phyloP scores from a whole-genome alignment of 345 rosid genomes.

The Abelmoschus esculentus region DNA sequence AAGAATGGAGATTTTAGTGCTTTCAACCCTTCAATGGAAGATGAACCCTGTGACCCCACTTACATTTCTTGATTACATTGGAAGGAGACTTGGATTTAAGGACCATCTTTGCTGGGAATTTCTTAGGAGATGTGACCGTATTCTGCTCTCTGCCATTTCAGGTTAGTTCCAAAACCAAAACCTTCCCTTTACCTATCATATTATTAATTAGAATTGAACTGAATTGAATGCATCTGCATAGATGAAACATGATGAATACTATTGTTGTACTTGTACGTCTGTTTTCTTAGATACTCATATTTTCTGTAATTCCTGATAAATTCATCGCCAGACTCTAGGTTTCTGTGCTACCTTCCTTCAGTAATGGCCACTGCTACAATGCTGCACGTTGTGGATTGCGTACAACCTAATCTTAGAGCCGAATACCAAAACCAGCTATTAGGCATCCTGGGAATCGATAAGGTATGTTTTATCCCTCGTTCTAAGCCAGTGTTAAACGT shows the following conservation, averaged over 20 bases:
- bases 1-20: conserved; percentile 66
- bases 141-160: conserved; percentile 38
- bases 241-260: neutral
- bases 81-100: conserved; percentile 56
- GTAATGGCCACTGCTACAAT: conserved; percentile 52
- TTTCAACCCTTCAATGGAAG: conserved; percentile 68
- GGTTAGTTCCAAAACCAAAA: conserved; percentile 23
- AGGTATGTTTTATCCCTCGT: conserved; percentile 23
- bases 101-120: conserved; percentile 46
- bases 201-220: neutral
- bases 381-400: conserved; percentile 37
- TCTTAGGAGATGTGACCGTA: conserved; percentile 40
- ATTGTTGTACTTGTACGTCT: neutral
- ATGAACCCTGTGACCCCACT: conserved; percentile 70
- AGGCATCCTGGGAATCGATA: conserved; percentile 39
- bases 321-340: conserved; percentile 40
- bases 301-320: neutral
- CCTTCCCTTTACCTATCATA: neutral
- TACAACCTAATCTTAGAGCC: conserved; percentile 31
- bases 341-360: conserved; percentile 40
- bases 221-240: neutral
- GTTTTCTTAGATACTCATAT: neutral
- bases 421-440: conserved; percentile 36
- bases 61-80: conserved; percentile 52
- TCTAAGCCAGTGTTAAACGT: neutral